Percentiles rank a stretch among this genome's conserved stretches.
Evolutionary conservation across 805 yeast genomes (phyloP).

Genomic region (Candida namnaoensis): DNA sequence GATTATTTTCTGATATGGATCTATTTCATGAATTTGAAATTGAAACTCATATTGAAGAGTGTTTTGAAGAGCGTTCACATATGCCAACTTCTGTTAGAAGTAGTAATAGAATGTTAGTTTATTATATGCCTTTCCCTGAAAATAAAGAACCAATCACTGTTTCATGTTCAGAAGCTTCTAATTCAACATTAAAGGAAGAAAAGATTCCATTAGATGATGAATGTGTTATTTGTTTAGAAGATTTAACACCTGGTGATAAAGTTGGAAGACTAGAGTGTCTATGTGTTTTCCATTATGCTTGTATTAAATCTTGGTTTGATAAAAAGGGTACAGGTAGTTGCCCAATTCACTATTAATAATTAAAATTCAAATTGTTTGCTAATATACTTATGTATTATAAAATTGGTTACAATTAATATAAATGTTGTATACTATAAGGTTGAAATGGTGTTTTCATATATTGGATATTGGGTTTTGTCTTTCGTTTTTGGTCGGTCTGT

Average conservation of each 20-base stretch:
- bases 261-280: slow-evolving; percentile 91
- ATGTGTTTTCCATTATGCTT: slow-evolving; percentile 86
- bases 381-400: too few species aligned
- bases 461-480: too few species aligned
- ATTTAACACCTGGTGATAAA: slow-evolving; percentile 73
- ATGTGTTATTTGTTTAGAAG: slow-evolving; percentile 93
- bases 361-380: slow-evolving; percentile 12
- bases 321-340: slow-evolving; percentile 81
- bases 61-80: slow-evolving; percentile 31
- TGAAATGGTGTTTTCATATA: too few species aligned
- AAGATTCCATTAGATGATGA: slow-evolving; percentile 39
- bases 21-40: slow-evolving; percentile 18
- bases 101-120: slow-evolving; percentile 80
- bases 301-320: slow-evolving; percentile 88
- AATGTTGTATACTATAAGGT: too few species aligned
- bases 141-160: slow-evolving; percentile 8
- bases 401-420: too few species aligned
- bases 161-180: slow-evolving; percentile 13
- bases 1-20: too few species aligned
- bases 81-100: slow-evolving; percentile 43
- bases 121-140: slow-evolving; percentile 27
- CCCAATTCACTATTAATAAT: slow-evolving; percentile 59
- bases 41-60: slow-evolving; percentile 63
- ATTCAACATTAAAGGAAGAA: slow-evolving; percentile 6
- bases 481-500: too few species aligned